phyloP scores from a whole-genome alignment of 2,329 filamentous ascomycete genomes.

The Xylaria sp. region DNA sequence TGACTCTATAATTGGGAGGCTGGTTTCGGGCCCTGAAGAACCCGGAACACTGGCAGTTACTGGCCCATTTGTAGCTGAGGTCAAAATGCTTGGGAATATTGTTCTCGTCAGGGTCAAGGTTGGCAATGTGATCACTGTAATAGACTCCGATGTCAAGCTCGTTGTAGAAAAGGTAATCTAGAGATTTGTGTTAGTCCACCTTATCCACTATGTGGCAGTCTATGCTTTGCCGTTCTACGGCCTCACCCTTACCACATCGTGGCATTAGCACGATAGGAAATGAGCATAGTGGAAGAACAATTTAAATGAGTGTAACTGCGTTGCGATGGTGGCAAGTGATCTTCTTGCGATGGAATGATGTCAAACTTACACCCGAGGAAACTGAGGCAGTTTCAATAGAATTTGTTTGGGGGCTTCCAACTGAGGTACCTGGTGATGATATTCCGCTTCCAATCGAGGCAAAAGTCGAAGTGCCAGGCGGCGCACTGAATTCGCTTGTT shows the following conservation, averaged over 20 bases:
- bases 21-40: conserved; percentile 11
- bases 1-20: conserved; percentile 12
- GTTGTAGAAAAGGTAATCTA: conserved; percentile 18
- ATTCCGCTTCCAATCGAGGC: background rate
- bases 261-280: background rate
- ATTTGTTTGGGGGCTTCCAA: background rate
- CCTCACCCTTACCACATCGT: background rate
- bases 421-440: background rate
- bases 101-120: conserved; percentile 30
- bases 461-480: conserved; percentile 3
- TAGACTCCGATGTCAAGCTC: conserved; percentile 17
- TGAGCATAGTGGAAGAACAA: background rate
- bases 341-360: background rate
- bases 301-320: background rate
- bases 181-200: conserved; percentile 9
- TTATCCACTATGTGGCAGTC: background rate
- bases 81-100: conserved; percentile 29
- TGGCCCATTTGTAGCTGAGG: conserved; percentile 32
- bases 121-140: conserved; percentile 30
- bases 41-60: conserved; percentile 30
- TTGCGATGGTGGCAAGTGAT: background rate
- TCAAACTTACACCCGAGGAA: conserved; percentile 18
- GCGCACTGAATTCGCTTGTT: conserved; percentile 2
- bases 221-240: background rate
- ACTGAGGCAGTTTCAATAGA: background rate